phyloP scores from a whole-genome alignment of 177 flowering plant genomes.

The Telopea speciosissima region DNA sequence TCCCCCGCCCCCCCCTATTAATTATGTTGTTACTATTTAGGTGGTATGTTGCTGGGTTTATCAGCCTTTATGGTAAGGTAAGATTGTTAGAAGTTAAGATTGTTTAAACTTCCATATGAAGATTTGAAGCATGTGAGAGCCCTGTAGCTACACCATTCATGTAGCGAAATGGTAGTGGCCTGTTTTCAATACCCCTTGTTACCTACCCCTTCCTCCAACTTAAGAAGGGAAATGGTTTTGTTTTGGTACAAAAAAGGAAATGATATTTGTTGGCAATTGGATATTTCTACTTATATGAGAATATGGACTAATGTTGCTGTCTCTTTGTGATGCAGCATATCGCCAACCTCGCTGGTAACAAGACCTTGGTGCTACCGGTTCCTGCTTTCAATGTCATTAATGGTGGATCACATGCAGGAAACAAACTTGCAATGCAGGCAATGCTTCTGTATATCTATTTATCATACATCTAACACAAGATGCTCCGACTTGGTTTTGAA shows the following conservation, averaged over 20 bases:
- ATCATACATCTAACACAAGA: not conserved
- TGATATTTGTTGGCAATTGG: not conserved
- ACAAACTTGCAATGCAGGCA: constrained; percentile 94
- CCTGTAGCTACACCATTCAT: too few relatives aligned
- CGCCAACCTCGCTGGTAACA: constrained; percentile 89
- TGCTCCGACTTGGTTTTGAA: not conserved
- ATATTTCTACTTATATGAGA: not conserved
- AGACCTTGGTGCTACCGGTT: constrained; percentile 71
- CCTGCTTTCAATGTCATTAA: constrained; percentile 95
- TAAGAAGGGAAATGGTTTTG: not conserved
- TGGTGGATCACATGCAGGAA: constrained; percentile 94
- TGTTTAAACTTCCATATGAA: too few relatives aligned
- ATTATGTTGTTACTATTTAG: too few relatives aligned
- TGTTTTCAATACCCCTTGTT: too few relatives aligned
- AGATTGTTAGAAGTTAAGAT: too few relatives aligned
- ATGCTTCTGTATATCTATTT: not conserved
- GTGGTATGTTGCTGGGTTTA: too few relatives aligned
- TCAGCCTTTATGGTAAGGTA: too few relatives aligned
- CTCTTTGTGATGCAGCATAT: constrained; percentile 54
- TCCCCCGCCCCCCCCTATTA: too few relatives aligned
- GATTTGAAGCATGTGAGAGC: too few relatives aligned
- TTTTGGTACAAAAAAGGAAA: too few relatives aligned
- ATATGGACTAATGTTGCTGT: constrained; percentile 1
- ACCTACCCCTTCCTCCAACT: not conserved
- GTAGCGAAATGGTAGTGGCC: too few relatives aligned